Evolutionary conservation across 2,329 filamentous ascomycete species (phyloP), one percentile per base, ranked within the genome.

Genomic region (Lecanicillium sp.): DNA sequence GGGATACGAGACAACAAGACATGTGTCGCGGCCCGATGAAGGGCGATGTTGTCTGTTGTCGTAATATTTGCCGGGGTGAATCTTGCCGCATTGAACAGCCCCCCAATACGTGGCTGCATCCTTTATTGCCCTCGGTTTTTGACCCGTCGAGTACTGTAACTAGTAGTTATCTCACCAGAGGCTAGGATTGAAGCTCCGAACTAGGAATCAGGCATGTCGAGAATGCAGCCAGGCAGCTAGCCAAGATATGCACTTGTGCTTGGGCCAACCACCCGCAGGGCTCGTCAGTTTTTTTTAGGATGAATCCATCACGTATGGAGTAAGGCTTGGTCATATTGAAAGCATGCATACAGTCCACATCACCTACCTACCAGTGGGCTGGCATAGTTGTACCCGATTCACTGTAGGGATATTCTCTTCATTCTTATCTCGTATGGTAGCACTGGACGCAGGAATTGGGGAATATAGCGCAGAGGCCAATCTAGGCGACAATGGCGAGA

Each of bases 271-370:
- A 37, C 17, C 30, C 10, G 14, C 26, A 17, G 21, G 15, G 44
- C 35, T 27, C 23, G n/a, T 39, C 10, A 33, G 10, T 33, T 33
- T 47, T 33, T 47, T 12, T 24, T 12, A 19, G 27, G 29, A 20
- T 17, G n/a, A 47, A 33, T 30, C 35, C 15, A 32, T 46, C 26
- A 32, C 35, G 26, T 19, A 39, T 32, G 9, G 44, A 32, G 36
- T 26, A 40, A 29, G 33, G 30, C 11, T 42, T 27, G 29, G 36
- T 47, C 20, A 47, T 27, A 47, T 47, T 30, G 20, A 29, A 29
- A 29, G 26, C 20, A 26, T 27, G 42, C 42, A 24, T 39, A 17
- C 36, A 24, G 12, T 5, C 36, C 27, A 47, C 26, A 32, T 40
- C 36, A 47, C 20, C 36, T 19, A 20, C 44, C 17, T 19, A 20